Evolutionary conservation across 495 filamentous ascomycete genomes (phyloP).

Genomic region (Penicillium roqueforti): DNA sequence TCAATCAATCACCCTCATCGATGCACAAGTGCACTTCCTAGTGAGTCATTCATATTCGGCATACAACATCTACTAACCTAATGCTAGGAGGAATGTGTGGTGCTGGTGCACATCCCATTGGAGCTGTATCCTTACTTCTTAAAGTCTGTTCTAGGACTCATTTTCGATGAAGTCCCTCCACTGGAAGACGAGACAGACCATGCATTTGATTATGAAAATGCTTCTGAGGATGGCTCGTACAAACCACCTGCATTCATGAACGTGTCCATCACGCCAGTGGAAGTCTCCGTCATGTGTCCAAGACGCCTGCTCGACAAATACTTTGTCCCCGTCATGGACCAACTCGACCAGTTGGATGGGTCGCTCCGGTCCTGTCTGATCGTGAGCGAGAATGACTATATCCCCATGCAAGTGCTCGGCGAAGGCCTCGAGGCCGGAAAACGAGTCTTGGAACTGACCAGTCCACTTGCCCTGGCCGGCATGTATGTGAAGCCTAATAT

Average conservation of each 20-base stretch:
- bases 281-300: constrained; percentile 90
- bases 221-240: constrained; percentile 32
- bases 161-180: constrained; percentile 58
- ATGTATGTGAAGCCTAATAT: constrained; percentile 53
- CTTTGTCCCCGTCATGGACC: constrained; percentile 65
- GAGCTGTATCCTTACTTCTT: constrained; percentile 75
- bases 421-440: constrained; percentile 91
- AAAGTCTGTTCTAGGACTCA: constrained; percentile 76
- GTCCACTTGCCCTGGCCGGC: constrained; percentile 82
- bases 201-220: constrained; percentile 21
- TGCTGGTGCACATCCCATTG: constrained; percentile 86
- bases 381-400: constrained; percentile 78
- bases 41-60: constrained; percentile 33
- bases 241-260: constrained; percentile 77
- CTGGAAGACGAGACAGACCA: constrained; percentile 26
- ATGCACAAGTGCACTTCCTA: constrained; percentile 54
- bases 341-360: constrained; percentile 28
- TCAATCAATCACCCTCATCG: constrained; percentile 46
- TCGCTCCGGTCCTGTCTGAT: constrained; percentile 50
- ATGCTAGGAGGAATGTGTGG: constrained; percentile 78
- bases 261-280: constrained; percentile 85
- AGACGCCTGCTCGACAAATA: constrained; percentile 63
- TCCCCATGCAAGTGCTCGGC: constrained; percentile 82
- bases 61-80: neutral
- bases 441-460: constrained; percentile 86